A percentile compares a stretch with the other conserved stretches of the same genome.
Evolutionary conservation across 352 stramenopile genomes (phyloP).

Genomic region (Globisporangium parvum): DNA sequence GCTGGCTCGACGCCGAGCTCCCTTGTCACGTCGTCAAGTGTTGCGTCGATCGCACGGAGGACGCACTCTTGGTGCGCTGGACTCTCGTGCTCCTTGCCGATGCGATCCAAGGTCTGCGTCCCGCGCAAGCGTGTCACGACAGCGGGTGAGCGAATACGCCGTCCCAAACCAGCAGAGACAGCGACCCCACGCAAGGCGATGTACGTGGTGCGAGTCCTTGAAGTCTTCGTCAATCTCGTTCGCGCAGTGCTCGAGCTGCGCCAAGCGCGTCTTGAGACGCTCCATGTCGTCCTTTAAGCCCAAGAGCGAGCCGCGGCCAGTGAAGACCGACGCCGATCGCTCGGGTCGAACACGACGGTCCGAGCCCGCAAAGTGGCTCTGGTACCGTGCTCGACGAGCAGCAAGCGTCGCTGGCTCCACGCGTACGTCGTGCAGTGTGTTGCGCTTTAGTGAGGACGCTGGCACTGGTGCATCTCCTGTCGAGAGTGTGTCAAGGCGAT

Average conservation of each 20-base stretch:
- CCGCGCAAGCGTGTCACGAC: not conserved
- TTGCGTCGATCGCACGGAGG: conserved; percentile 1
- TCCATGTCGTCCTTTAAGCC: conserved; percentile 41
- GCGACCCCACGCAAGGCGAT: not conserved
- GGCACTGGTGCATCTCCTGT: too few species aligned
- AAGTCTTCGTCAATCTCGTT: conserved; percentile 58
- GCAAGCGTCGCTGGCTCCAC: not conserved
- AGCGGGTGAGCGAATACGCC: not conserved
- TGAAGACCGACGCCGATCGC: not conserved
- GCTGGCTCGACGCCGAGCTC: not conserved
- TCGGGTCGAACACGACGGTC: not conserved
- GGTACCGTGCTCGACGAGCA: conserved; percentile 4
- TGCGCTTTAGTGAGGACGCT: not conserved
- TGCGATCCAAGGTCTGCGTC: conserved; percentile 15
- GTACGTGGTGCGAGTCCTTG: conserved; percentile 33
- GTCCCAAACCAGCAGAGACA: not conserved
- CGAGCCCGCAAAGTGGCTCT: not conserved
- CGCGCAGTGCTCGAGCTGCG: conserved; percentile 39
- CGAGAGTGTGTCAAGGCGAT: too few species aligned
- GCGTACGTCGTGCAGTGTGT: not conserved
- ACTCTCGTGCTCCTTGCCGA: conserved; percentile 8
- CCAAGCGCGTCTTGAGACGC: conserved; percentile 38
- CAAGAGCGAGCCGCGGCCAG: conserved; percentile 19
- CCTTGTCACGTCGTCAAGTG: not conserved
- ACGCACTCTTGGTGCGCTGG: not conserved